These are phyloP conservation scores for Cystobasidium sp. DNA, from an alignment of 1,284 basidiomycete species.

Conservation along the genomic window DNA sequence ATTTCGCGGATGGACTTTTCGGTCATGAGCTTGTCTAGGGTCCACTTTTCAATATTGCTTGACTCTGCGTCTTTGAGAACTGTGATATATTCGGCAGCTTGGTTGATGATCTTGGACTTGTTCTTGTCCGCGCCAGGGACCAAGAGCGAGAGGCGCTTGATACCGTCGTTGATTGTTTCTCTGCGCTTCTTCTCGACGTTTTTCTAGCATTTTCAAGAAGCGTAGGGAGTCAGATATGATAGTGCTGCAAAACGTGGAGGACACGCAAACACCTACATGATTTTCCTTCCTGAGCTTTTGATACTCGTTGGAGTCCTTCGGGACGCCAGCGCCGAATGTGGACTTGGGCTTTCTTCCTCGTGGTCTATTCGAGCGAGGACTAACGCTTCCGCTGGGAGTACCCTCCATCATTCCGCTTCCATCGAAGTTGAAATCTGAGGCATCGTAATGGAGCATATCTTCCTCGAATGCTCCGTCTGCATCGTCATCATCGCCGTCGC, in stretches of 20 bases:
- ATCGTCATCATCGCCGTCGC: conserved; percentile 30
- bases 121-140: conserved; percentile 88
- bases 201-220: conserved; percentile 67
- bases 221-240: conserved; percentile 16
- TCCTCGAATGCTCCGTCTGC: conserved; percentile 35
- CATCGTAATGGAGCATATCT: conserved; percentile 26
- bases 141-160: conserved; percentile 85
- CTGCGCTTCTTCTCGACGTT: conserved; percentile 92
- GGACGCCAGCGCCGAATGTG: conserved; percentile 26
- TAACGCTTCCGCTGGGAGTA: conserved; percentile 23
- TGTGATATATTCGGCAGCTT: conserved; percentile 84
- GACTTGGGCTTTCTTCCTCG: conserved; percentile 40
- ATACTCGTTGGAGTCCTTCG: conserved; percentile 64
- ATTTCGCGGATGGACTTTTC: conserved; percentile 67
- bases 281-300: conserved; percentile 79
- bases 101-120: conserved; percentile 81
- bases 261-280: conserved; percentile 64
- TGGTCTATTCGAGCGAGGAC: conserved; percentile 26
- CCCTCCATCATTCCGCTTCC: conserved; percentile 13
- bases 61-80: conserved; percentile 88
- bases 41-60: conserved; percentile 90
- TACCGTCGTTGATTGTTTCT: conserved; percentile 93
- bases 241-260: conserved; percentile 8
- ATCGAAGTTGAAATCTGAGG: conserved; percentile 6
- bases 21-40: conserved; percentile 87